phyloP scores from a whole-genome alignment of 352 stramenopile species.

The Phytophthora palmivora region DNA sequence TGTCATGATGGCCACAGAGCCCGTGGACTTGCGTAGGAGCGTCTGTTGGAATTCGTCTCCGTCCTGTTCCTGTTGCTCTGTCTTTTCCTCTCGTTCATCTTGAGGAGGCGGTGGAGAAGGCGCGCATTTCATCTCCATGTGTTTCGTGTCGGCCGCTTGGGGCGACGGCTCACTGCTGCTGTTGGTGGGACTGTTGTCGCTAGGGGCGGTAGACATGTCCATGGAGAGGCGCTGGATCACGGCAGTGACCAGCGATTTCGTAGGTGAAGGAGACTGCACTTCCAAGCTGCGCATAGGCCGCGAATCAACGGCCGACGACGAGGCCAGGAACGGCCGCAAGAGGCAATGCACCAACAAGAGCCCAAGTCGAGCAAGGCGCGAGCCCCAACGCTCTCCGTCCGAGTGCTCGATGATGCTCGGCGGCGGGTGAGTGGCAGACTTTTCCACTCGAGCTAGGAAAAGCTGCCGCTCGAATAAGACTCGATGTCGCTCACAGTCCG shows the following conservation, averaged over 20 bases:
- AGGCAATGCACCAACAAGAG: slow-evolving; percentile 41
- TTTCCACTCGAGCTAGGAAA: slow-evolving; percentile 13
- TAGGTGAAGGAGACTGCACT: slow-evolving; percentile 6
- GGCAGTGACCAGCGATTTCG: slow-evolving; percentile 23
- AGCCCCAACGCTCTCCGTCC: slow-evolving; percentile 39
- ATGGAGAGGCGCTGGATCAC: slow-evolving; percentile 30
- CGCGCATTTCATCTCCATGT: slow-evolving; percentile 13
- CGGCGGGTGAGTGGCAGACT: slow-evolving; percentile 9
- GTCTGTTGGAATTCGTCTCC: slow-evolving; percentile 34
- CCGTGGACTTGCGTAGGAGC: slow-evolving; percentile 38
- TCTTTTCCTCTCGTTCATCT: slow-evolving; percentile 13
- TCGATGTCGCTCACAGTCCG: slow-evolving; percentile 1
- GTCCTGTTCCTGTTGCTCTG: slow-evolving; percentile 15
- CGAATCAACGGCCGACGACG: slow-evolving; percentile 10
- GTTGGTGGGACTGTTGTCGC: slow-evolving; percentile 23
- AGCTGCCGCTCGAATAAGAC: slow-evolving; percentile 4
- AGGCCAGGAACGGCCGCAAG: slow-evolving; percentile 37
- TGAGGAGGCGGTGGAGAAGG: slow-evolving; percentile 31
- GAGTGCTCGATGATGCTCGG: slow-evolving; percentile 17
- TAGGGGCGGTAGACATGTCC: slow-evolving; percentile 9
- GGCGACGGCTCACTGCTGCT: slow-evolving; percentile 46
- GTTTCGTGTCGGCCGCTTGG: slow-evolving; percentile 20
- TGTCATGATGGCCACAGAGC: slow-evolving; percentile 49
- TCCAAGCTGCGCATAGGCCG: slow-evolving; percentile 19
- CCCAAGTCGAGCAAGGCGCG: slow-evolving; percentile 45